Evolutionary conservation across 2,329 filamentous ascomycete species (phyloP).

Genomic region (Eurotiales sp.): DNA sequence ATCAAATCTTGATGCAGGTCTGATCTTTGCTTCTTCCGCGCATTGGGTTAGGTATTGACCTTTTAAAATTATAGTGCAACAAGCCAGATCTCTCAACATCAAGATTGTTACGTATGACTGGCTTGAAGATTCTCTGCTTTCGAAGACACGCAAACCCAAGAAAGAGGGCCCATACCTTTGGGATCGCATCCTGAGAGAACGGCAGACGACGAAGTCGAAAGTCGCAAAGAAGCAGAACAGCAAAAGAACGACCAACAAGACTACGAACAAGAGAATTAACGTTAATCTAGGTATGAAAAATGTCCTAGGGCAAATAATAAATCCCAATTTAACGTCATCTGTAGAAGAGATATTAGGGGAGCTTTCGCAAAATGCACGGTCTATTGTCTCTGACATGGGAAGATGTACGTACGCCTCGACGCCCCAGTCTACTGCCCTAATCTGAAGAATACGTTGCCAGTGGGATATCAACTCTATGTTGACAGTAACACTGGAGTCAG

Average conservation of each 20-base stretch:
- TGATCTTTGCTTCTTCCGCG: background rate
- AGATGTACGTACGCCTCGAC: constrained; percentile 16
- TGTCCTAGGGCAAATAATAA: background rate
- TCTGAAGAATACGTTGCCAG: constrained; percentile 32
- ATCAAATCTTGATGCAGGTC: constrained; percentile 41
- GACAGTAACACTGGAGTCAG: constrained; percentile 58
- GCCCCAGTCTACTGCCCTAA: background rate
- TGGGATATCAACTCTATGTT: constrained; percentile 60
- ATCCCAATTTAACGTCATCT: background rate
- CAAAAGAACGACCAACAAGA: constrained; percentile 12
- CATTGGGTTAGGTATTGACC: background rate
- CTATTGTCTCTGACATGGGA: constrained; percentile 20
- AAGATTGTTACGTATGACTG: constrained; percentile 48
- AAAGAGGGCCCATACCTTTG: constrained; percentile 32
- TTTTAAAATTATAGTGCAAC: constrained; percentile 31
- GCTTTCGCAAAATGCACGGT: constrained; percentile 19
- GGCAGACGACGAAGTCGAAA: constrained; percentile 21
- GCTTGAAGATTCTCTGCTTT: constrained; percentile 43
- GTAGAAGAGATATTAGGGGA: constrained; percentile 15
- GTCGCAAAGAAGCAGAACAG: background rate
- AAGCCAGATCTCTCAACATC: constrained; percentile 36
- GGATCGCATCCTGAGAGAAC: constrained; percentile 36
- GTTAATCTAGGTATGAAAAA: constrained; percentile 12
- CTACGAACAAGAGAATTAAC: constrained; percentile 13
- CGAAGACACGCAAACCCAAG: constrained; percentile 31